phyloP scores from a whole-genome alignment of 2,329 filamentous ascomycete genomes.

The Hypocrella siamensis region DNA sequence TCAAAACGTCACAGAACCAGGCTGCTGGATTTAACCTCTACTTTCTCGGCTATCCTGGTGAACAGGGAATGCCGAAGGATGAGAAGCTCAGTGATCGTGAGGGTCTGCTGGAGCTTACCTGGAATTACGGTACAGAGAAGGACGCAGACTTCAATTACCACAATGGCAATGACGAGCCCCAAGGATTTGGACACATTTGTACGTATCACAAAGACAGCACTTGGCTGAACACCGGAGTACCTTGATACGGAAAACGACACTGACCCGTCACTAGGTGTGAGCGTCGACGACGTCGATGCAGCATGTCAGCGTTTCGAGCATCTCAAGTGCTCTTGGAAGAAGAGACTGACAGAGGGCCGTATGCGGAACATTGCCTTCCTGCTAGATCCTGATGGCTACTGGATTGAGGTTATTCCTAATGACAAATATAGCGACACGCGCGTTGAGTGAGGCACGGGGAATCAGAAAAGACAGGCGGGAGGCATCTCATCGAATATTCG shows the following conservation, averaged over 20 bases:
- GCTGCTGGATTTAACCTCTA: conserved; percentile 75
- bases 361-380: conserved; percentile 95
- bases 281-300: conserved; percentile 76
- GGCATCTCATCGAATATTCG: too few relatives aligned
- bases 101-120: conserved; percentile 80
- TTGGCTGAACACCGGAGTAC: too few relatives aligned
- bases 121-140: conserved; percentile 73
- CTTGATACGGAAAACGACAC: too few relatives aligned
- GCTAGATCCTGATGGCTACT: conserved; percentile 76
- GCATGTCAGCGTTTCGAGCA: conserved; percentile 79
- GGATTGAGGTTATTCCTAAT: conserved; percentile 71
- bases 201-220: conserved; percentile 17
- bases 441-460: too few relatives aligned
- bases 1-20: conserved; percentile 56
- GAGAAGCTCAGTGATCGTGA: conserved; percentile 52
- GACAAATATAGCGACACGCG: conserved; percentile 20
- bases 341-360: conserved; percentile 75
- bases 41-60: conserved; percentile 67
- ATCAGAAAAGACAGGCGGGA: too few relatives aligned
- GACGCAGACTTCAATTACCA: conserved; percentile 76
- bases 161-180: conserved; percentile 78
- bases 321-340: conserved; percentile 79
- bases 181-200: conserved; percentile 93
- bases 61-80: conserved; percentile 34
- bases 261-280: conserved; percentile 38